Percentiles rank a stretch among this genome's conserved stretches.
Conservation (phyloP, 2,329 filamentous ascomycete genomes). For the Aspergillus sp. region DNA sequence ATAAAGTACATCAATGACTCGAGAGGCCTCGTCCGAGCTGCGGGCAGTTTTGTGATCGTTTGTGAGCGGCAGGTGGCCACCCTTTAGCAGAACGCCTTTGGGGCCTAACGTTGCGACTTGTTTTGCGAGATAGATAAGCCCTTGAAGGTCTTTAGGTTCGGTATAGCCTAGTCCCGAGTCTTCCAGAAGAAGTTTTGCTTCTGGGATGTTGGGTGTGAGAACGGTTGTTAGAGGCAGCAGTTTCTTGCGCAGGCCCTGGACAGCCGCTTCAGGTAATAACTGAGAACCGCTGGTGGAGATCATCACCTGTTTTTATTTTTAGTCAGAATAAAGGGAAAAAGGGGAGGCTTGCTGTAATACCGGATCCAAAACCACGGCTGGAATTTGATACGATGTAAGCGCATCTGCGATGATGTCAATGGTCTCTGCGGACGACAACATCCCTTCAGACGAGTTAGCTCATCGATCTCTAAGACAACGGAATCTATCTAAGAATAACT, state of each 20-base stretch:
- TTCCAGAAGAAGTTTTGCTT: constrained; percentile 46
- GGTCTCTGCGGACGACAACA: constrained; percentile 74
- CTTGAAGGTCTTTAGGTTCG: constrained; percentile 59
- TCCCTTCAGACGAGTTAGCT: constrained; percentile 55
- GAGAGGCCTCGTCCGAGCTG: constrained; percentile 57
- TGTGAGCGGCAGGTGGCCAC: constrained; percentile 81
- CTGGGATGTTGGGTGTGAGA: constrained; percentile 51
- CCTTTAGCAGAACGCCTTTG: constrained; percentile 81
- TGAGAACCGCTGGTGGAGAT: constrained; percentile 56
- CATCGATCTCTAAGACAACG: not conserved
- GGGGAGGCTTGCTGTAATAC: constrained; percentile 49
- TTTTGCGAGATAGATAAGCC: constrained; percentile 68
- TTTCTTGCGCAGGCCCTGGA: constrained; percentile 39
- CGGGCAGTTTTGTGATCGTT: constrained; percentile 60
- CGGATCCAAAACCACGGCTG: constrained; percentile 69
- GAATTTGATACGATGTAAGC: constrained; percentile 58
- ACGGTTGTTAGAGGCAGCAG: constrained; percentile 47
- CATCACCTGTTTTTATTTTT: constrained; percentile 68
- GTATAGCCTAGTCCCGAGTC: constrained; percentile 38
- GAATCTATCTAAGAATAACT: not conserved
- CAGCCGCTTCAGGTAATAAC: constrained; percentile 45
- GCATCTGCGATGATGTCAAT: constrained; percentile 68
- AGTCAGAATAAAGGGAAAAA: constrained; percentile 7
- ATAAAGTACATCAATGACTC: constrained; percentile 76
- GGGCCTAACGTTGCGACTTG: constrained; percentile 68